phyloP scores from a whole-genome alignment of 352 stramenopile species.

The Phytophthora megakarya region DNA sequence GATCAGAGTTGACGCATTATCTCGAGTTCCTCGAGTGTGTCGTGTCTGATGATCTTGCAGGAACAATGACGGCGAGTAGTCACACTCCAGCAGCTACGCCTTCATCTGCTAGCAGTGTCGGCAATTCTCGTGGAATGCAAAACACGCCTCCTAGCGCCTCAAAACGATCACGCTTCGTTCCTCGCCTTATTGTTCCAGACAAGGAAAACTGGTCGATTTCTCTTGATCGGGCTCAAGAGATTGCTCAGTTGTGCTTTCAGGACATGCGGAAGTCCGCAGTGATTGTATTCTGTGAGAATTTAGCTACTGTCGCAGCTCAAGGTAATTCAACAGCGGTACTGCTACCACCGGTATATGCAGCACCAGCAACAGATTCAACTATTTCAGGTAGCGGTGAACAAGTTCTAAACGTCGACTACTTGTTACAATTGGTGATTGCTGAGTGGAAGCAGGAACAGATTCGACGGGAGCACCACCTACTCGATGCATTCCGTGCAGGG shows the following conservation, averaged over 20 bases:
- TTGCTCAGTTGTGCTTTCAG: slow-evolving; percentile 67
- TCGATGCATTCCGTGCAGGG: slow-evolving; percentile 75
- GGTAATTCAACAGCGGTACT: slow-evolving; percentile 39
- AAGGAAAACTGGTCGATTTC: slow-evolving; percentile 72
- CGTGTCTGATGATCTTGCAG: slow-evolving; percentile 54
- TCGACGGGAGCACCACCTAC: slow-evolving; percentile 66
- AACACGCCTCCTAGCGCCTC: slow-evolving; percentile 22
- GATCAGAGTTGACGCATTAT: slow-evolving; percentile 60
- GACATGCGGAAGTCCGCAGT: slow-evolving; percentile 75
- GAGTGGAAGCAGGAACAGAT: slow-evolving; percentile 77
- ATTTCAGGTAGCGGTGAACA: slow-evolving; percentile 29
- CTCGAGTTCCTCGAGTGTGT: slow-evolving; percentile 82
- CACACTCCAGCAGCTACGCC: slow-evolving; percentile 4
- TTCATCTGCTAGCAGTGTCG: slow-evolving; percentile 4
- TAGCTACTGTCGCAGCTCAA: slow-evolving; percentile 52
- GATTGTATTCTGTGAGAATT: slow-evolving; percentile 61
- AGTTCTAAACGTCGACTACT: slow-evolving; percentile 70
- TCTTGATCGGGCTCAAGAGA: slow-evolving; percentile 69
- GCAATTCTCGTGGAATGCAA: slow-evolving; percentile 16
- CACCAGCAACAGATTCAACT: not conserved
- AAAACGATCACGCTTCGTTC: slow-evolving; percentile 54
- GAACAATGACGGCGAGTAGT: slow-evolving; percentile 20
- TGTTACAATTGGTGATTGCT: slow-evolving; percentile 65
- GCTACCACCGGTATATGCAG: not conserved
- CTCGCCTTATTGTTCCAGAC: slow-evolving; percentile 64